Percentiles rank a stretch among this genome's conserved stretches.
phyloP scores from a whole-genome alignment of 495 filamentous ascomycete species.

The Neurospora cerealis region DNA sequence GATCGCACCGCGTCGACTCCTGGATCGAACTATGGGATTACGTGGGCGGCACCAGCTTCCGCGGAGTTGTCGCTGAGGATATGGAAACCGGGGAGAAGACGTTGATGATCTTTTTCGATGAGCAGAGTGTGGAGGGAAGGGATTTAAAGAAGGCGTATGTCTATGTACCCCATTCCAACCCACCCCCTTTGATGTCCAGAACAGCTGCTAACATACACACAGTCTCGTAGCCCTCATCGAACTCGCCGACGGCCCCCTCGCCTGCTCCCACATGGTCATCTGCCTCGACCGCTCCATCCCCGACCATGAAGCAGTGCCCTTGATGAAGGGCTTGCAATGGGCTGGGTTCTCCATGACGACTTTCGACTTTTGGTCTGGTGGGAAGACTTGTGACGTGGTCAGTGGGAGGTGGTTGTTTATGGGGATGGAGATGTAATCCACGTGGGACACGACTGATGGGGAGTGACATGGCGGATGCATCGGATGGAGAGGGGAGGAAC shows the following conservation, averaged over 20 bases:
- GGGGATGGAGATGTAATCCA: conserved; percentile 63
- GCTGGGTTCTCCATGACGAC: conserved; percentile 80
- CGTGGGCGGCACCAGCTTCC: conserved; percentile 66
- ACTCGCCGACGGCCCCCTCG: conserved; percentile 62
- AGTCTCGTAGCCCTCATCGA: conserved; percentile 89
- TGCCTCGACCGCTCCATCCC: conserved; percentile 62
- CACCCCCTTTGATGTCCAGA: not conserved
- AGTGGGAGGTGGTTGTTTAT: conserved; percentile 78
- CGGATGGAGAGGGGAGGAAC: not conserved
- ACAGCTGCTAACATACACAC: conserved; percentile 7
- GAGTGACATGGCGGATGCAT: not conserved
- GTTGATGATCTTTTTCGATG: conserved; percentile 82
- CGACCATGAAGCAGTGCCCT: conserved; percentile 46
- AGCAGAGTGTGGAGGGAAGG: conserved; percentile 46
- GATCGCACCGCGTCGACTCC: conserved; percentile 24
- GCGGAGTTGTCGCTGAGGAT: conserved; percentile 65
- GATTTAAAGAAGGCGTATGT: conserved; percentile 85
- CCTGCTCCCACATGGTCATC: conserved; percentile 66
- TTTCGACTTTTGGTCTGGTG: conserved; percentile 58
- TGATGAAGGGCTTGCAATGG: conserved; percentile 80
- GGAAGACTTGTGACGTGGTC: conserved; percentile 34
- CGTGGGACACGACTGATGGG: not conserved
- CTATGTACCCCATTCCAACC: not conserved
- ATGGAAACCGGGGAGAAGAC: conserved; percentile 47
- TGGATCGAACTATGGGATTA: conserved; percentile 88